Percentiles rank a stretch among this genome's conserved stretches.
Conservation (phyloP, 164 flowering plant species). For the Sedum album region DNA sequence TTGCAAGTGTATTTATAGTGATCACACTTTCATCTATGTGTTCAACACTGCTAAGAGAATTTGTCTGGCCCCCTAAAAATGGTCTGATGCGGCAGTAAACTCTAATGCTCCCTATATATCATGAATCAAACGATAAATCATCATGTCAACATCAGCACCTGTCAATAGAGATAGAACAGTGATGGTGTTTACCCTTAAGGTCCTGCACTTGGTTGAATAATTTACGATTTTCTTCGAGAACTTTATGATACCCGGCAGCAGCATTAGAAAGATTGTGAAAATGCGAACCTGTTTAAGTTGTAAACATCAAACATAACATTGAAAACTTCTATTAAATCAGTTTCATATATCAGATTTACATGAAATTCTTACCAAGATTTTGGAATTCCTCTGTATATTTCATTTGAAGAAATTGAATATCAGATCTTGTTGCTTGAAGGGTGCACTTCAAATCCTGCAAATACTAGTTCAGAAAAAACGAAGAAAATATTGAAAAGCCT, state of each 20-base stretch:
- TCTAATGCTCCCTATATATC: conserved; percentile 71
- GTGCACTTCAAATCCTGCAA: conserved; percentile 62
- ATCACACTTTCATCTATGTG: conserved; percentile 76
- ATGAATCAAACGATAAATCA: conserved; percentile 6
- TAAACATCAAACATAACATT: not conserved
- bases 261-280: conserved; percentile 81
- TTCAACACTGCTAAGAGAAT: conserved; percentile 48
- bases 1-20: conserved; percentile 52
- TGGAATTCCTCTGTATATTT: conserved; percentile 69
- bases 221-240: conserved; percentile 91
- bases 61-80: conserved; percentile 58
- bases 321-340: not conserved
- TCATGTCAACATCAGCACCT: not conserved
- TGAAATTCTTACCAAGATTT: conserved; percentile 52
- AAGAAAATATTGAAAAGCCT: not conserved
- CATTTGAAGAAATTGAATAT: conserved; percentile 82
- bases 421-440: conserved; percentile 65
- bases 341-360: not conserved
- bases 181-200: conserved; percentile 61
- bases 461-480: not conserved
- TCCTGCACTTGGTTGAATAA: conserved; percentile 97
- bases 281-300: conserved; percentile 48
- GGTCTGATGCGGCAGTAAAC: conserved; percentile 98
- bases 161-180: not conserved
- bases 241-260: conserved; percentile 88